Conservation (phyloP, 805 yeast genomes). For the Wickerhamomyces subpelliculosus region DNA sequence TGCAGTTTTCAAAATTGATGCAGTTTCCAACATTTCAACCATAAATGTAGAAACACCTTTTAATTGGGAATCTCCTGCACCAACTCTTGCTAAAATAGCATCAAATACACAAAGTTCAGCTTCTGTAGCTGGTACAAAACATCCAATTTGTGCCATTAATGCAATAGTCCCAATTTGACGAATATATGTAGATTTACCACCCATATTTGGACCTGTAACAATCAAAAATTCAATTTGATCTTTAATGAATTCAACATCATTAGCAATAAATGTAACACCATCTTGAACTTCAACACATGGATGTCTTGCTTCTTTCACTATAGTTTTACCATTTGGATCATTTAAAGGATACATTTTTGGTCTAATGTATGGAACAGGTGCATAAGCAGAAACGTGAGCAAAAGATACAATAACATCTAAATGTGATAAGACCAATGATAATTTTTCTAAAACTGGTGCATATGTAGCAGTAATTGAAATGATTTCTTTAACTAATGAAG, state of each 20-base stretch:
- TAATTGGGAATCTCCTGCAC: slow-evolving; percentile 96
- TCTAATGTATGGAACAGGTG: slow-evolving; percentile 73
- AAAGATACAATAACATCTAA: slow-evolving; percentile 81
- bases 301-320: slow-evolving; percentile 76
- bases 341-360: slow-evolving; percentile 62
- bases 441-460: slow-evolving; percentile 64
- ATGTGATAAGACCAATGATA: slow-evolving; percentile 59
- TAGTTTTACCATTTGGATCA: slow-evolving; percentile 36
- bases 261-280: slow-evolving; percentile 83
- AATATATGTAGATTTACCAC: slow-evolving; percentile 92
- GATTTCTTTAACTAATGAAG: slow-evolving; percentile 75
- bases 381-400: slow-evolving; percentile 77
- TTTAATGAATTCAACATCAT: slow-evolving; percentile 67
- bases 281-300: slow-evolving; percentile 94
- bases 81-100: slow-evolving; percentile 92
- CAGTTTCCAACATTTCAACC: slow-evolving; percentile 95
- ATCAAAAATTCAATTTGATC: slow-evolving; percentile 62
- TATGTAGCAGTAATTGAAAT: slow-evolving; percentile 77
- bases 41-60: slow-evolving; percentile 95
- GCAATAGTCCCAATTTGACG: slow-evolving; percentile 86
- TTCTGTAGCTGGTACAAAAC: slow-evolving; percentile 73
- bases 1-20: slow-evolving; percentile 77
- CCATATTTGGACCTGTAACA: slow-evolving; percentile 97
- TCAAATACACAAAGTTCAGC: slow-evolving; percentile 85
- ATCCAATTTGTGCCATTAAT: slow-evolving; percentile 83